Conservation (phyloP, 257 asterid species). For the Forsythia viridissima region DNA sequence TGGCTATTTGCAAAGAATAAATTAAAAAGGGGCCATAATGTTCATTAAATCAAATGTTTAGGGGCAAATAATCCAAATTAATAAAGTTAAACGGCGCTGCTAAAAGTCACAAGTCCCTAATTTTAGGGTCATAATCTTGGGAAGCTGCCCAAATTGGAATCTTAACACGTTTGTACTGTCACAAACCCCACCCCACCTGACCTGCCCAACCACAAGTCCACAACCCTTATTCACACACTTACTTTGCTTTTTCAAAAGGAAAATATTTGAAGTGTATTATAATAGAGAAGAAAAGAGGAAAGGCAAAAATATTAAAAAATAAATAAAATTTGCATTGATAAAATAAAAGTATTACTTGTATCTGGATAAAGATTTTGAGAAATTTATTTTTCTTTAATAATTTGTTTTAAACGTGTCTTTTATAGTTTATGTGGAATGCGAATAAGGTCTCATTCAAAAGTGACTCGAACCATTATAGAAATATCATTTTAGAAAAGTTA, state of each 20-base stretch:
- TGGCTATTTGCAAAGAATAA: neutral
- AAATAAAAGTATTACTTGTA: no score
- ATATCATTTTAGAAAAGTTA: no score
- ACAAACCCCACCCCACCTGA: neutral
- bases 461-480: no score
- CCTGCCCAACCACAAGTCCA: neutral
- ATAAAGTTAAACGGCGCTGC: slow-evolving; percentile 44
- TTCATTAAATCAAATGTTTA: slow-evolving; percentile 1
- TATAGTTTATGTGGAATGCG: no score
- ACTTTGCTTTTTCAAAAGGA: no score
- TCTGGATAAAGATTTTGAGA: no score
- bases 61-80: neutral
- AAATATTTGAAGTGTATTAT: no score
- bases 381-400: no score
- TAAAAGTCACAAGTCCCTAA: slow-evolving; percentile 16
- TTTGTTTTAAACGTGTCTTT: no score
- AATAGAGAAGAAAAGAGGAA: neutral
- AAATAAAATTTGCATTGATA: no score
- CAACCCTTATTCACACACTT: neutral
- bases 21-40: neutral
- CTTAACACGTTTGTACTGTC: slow-evolving; percentile 29
- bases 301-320: neutral
- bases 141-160: slow-evolving; percentile 32
- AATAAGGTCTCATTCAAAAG: no score
- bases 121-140: slow-evolving; percentile 33